Conservation (phyloP, 257 asterid species). For the Datura wrightii region DNA sequence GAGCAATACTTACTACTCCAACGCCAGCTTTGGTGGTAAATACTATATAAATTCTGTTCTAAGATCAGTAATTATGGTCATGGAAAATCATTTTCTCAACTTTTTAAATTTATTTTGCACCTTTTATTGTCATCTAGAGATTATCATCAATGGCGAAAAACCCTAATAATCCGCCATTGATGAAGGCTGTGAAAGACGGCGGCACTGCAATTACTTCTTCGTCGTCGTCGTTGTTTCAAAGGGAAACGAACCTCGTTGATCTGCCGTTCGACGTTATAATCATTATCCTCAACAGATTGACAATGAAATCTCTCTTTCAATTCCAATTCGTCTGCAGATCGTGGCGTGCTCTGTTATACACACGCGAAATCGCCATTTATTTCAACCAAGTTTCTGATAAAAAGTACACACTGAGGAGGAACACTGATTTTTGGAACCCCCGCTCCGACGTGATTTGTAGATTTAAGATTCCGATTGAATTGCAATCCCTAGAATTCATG, state of each 20-base stretch:
- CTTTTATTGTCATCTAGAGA: neutral
- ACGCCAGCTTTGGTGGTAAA: too few species aligned
- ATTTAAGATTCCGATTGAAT: conserved; percentile 21
- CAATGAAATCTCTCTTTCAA: neutral
- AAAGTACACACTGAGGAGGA: neutral
- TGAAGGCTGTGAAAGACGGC: neutral
- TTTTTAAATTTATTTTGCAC: neutral
- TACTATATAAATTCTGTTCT: too few species aligned
- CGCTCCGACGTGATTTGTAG: neutral
- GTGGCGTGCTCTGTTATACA: neutral
- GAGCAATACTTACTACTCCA: too few species aligned
- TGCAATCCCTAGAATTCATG: neutral
- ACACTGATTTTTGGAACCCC: neutral
- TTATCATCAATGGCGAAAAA: neutral
- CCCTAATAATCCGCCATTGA: neutral
- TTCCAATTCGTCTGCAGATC: neutral
- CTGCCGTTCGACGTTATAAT: neutral
- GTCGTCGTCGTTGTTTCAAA: neutral
- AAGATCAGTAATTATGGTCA: too few species aligned
- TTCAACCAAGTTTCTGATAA: neutral
- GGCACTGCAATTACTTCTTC: neutral
- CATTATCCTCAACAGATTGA: neutral
- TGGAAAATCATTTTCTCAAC: too few species aligned
- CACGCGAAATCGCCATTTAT: neutral
- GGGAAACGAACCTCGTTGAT: neutral